phyloP scores from a whole-genome alignment of 2,329 filamentous ascomycete species.

The Fusarium incarnatum region DNA sequence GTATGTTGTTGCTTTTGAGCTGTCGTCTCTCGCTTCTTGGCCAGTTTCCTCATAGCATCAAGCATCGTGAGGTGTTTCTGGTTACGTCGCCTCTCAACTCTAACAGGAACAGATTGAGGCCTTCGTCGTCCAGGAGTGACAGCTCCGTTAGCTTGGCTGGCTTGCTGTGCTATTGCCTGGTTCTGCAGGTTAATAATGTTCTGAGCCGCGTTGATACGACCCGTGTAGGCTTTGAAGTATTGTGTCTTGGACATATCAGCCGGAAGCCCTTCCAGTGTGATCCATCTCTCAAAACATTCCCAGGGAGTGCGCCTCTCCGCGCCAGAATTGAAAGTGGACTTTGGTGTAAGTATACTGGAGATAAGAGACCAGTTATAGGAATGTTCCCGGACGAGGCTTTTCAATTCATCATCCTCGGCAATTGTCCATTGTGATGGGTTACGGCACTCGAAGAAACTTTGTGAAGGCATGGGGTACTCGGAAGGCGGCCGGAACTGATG shows the following conservation, averaged over 20 bases:
- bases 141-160: conserved; percentile 54
- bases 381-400: conserved; percentile 86
- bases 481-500: conserved; percentile 94
- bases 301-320: conserved; percentile 92
- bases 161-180: conserved; percentile 63
- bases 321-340: conserved; percentile 83
- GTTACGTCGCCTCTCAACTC: conserved; percentile 87
- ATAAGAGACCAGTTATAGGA: conserved; percentile 99
- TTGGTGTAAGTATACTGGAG: conserved; percentile 79
- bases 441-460: conserved; percentile 89
- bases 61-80: conserved; percentile 89
- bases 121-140: conserved; percentile 67
- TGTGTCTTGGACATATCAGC: conserved; percentile 94
- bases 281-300: conserved; percentile 99
- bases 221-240: conserved; percentile 84
- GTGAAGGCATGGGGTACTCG: conserved; percentile 89
- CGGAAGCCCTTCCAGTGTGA: conserved; percentile 88
- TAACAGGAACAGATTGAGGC: conserved; percentile 77
- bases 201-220: conserved; percentile 70
- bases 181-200: conserved; percentile 65
- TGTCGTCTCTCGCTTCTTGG: conserved; percentile 90
- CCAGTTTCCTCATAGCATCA: conserved; percentile 94
- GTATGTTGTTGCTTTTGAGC: conserved; percentile 92
- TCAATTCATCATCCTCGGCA: conserved; percentile 90
- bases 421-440: conserved; percentile 91